Conservation (phyloP, 257 asterid species). For the Penstemon davidsonii region DNA sequence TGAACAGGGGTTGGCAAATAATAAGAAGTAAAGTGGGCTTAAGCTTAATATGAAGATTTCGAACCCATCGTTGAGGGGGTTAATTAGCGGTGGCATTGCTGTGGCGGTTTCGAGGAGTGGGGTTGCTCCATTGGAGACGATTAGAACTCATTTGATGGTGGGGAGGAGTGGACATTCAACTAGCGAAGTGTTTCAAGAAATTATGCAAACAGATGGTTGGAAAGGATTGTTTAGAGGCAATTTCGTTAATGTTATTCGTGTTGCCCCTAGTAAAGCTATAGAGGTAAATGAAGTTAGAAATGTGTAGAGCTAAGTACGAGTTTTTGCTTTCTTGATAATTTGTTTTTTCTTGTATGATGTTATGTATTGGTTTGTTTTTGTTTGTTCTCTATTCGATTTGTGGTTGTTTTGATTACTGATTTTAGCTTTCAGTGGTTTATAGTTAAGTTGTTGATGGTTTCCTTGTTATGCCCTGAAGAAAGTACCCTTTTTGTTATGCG, state of each 20-base stretch:
- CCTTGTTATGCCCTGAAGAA: background rate
- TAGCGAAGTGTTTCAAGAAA: constrained; percentile 67
- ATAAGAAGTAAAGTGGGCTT: constrained; percentile 51
- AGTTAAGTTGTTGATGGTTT: constrained; percentile 1
- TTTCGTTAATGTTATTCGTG: constrained; percentile 87
- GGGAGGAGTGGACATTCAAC: constrained; percentile 84
- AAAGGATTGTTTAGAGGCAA: constrained; percentile 90
- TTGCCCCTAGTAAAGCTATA: constrained; percentile 95
- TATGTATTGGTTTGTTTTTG: background rate
- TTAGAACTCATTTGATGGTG: constrained; percentile 96
- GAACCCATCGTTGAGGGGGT: constrained; percentile 80
- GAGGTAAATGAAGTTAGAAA: constrained; percentile 50
- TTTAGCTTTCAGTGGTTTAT: background rate
- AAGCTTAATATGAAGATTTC: constrained; percentile 70
- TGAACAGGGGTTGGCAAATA: constrained; percentile 36
- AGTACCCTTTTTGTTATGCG: background rate
- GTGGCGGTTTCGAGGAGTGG: constrained; percentile 92
- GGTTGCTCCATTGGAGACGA: constrained; percentile 94
- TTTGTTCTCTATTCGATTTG: constrained; percentile 19
- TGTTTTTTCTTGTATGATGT: background rate
- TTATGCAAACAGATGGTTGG: constrained; percentile 88
- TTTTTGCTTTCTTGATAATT: constrained; percentile 1
- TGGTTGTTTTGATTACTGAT: constrained; percentile 5
- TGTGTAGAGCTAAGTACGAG: background rate
- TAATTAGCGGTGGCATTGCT: constrained; percentile 86